Evolutionary conservation across 345 rosid species (phyloP), one percentile per base, ranked within the genome.

Genomic region (Hirschfeldia incana): DNA sequence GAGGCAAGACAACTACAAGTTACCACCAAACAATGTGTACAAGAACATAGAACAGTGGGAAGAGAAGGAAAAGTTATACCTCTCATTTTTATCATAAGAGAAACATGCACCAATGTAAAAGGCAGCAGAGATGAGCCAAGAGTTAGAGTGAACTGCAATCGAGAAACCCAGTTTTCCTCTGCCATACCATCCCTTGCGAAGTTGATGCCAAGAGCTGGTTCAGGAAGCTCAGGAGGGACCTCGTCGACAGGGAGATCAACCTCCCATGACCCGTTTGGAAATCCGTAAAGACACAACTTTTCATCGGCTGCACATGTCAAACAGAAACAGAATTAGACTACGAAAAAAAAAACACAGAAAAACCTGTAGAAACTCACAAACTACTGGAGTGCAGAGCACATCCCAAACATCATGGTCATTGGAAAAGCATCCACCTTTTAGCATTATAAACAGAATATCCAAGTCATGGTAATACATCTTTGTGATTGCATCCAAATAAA

Each of bases 151-250:
- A 77, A 95, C 97, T 27, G 99, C 98, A 72, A 95, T 94, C 93
- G 81, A 6, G 94, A n/a, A n/a, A n/a, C n/a, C n/a, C n/a, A n/a
- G n/a, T n/a, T n/a, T n/a, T n/a, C n/a, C n/a, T n/a, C n/a, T n/a
- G n/a, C n/a, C n/a, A n/a, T n/a, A n/a, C n/a, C n/a, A n/a, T n/a
- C n/a, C n/a, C n/a, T n/a, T n/a, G n/a, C n/a, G n/a, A n/a, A n/a
- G n/a, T n/a, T n/a, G n/a, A n/a, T n/a, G n/a, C n/a, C n/a, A n/a
- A n/a, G n/a, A n/a, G n/a, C n/a, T n/a, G n/a, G n/a, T n/a, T n/a
- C n/a, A 30, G 99, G 99, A 80, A 95, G 99, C 89, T 95, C 99
- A 1, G 99, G 98, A 67, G 98, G 99, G 74, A 95, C 99, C 85
- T 95, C 99, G 79, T 95, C 99, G 15, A 95, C 98, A 53, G 99